Evolutionary conservation across 805 yeast species (phyloP).

Genomic region (Pichia membranifaciens): DNA sequence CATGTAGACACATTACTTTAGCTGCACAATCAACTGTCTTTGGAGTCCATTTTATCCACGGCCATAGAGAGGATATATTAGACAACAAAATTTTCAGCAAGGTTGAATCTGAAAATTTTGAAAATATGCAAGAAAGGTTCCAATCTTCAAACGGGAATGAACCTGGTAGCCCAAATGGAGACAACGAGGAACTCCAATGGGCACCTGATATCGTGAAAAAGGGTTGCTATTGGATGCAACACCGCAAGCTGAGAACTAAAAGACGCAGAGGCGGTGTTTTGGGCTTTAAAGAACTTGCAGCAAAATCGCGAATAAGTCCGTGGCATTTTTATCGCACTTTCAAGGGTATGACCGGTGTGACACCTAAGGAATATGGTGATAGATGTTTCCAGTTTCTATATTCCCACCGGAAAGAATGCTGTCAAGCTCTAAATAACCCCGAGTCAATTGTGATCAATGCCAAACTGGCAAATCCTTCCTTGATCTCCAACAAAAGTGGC

Average conservation of each 20-base stretch:
- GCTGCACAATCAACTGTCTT: conserved; percentile 46
- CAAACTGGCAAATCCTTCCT: conserved; percentile 31
- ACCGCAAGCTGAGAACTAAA: conserved; percentile 33
- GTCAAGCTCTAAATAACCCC: conserved; percentile 11
- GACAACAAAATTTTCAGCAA: too few species aligned
- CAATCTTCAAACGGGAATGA: too few species aligned
- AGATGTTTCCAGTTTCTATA: conserved; percentile 62
- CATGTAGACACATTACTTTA: conserved; percentile 76
- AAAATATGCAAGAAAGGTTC: too few species aligned
- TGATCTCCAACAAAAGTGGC: background rate
- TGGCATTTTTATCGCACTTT: conserved; percentile 94
- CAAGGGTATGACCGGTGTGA: conserved; percentile 76
- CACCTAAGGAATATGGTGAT: conserved; percentile 87
- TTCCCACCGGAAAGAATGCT: conserved; percentile 19
- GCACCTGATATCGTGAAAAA: background rate
- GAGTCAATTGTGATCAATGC: conserved; percentile 28
- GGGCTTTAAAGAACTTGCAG: conserved; percentile 83
- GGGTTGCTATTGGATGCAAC: conserved; percentile 8
- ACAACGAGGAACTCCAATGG: background rate
- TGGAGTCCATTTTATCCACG: conserved; percentile 8
- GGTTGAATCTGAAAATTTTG: too few species aligned
- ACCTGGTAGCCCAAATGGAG: too few species aligned
- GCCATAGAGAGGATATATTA: background rate
- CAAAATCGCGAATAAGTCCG: conserved; percentile 74
- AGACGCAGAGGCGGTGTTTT: conserved; percentile 72